phyloP scores from a whole-genome alignment of 345 rosid species.

The Citrus unshiu region DNA sequence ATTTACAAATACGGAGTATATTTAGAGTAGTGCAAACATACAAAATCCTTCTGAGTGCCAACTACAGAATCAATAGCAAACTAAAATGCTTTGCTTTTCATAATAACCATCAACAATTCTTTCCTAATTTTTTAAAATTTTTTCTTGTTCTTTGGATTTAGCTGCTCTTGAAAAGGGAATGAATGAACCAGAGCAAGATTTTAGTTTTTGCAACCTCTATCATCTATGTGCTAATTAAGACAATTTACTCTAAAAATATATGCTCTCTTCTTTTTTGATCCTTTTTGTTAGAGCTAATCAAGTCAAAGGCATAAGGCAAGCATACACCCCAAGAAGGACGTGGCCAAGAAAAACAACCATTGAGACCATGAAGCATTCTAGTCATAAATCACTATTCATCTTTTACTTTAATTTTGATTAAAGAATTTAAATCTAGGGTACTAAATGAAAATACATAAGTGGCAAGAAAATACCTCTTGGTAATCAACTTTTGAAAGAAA shows the following conservation, averaged over 20 bases:
- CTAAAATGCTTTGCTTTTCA: not conserved
- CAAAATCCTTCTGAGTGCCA: not conserved
- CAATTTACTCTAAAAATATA: not conserved
- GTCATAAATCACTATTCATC: not conserved
- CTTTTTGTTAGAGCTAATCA: not conserved
- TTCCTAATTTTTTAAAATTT: not conserved
- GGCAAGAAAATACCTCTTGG: conserved; percentile 41
- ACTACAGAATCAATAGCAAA: not conserved
- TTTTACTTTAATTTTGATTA: not conserved
- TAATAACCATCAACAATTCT: not conserved
- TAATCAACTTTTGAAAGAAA: conserved; percentile 43
- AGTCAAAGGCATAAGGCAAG: not conserved
- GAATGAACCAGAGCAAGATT: not conserved
- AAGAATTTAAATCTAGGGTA: not conserved
- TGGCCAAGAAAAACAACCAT: not conserved
- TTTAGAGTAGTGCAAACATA: not conserved
- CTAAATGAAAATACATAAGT: not conserved
- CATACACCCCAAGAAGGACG: not conserved
- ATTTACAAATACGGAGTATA: not conserved
- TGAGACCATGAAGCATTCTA: not conserved
- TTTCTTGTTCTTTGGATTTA: not conserved
- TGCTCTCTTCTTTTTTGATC: not conserved
- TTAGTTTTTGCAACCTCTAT: not conserved
- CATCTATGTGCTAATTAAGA: not conserved
- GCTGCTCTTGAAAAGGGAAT: not conserved